These are phyloP conservation scores for Alternaria burnsii DNA, from an alignment of 2,329 filamentous ascomycete genomes.

Conservation along the genomic window DNA sequence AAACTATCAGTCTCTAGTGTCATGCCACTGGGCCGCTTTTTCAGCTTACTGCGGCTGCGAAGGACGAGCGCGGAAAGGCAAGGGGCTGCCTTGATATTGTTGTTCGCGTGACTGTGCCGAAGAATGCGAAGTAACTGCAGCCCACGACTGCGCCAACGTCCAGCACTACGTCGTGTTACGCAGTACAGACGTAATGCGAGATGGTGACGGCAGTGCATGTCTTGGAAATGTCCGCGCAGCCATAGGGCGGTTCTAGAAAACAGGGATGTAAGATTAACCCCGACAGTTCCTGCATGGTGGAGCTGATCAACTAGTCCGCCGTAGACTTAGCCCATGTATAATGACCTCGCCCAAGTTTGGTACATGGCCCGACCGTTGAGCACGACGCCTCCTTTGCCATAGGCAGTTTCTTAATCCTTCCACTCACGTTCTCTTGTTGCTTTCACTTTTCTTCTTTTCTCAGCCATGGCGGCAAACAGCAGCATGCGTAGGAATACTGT, in stretches of 20 bases:
- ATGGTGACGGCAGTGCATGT: constrained; percentile 11
- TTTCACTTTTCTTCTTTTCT: not conserved
- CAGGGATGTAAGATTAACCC: constrained; percentile 17
- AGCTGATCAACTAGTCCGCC: constrained; percentile 19
- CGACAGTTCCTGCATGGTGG: constrained; percentile 29
- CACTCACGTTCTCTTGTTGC: not conserved
- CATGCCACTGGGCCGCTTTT: not conserved
- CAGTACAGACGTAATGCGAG: not conserved
- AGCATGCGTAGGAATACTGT: constrained; percentile 34
- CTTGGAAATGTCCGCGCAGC: constrained; percentile 21
- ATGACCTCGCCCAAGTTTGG: constrained; percentile 24
- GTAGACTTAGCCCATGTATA: constrained; percentile 17
- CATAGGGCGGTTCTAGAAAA: constrained; percentile 27
- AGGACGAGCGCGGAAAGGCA: not conserved
- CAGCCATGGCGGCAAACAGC: constrained; percentile 37
- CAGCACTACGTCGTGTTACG: not conserved
- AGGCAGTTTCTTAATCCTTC: not conserved
- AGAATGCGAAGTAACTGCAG: not conserved
- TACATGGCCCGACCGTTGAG: constrained; percentile 1
- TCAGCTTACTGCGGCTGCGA: not conserved
- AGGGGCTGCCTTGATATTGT: constrained; percentile 20
- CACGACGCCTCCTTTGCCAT: constrained; percentile 23
- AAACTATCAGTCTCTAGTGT: not conserved
- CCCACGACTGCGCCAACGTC: not conserved
- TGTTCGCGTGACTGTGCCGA: constrained; percentile 11